Base-by-base conservation (phyloP, 495 filamentous ascomycete genomes). In the Pseudomonodictys pantanalensis region DNA sequence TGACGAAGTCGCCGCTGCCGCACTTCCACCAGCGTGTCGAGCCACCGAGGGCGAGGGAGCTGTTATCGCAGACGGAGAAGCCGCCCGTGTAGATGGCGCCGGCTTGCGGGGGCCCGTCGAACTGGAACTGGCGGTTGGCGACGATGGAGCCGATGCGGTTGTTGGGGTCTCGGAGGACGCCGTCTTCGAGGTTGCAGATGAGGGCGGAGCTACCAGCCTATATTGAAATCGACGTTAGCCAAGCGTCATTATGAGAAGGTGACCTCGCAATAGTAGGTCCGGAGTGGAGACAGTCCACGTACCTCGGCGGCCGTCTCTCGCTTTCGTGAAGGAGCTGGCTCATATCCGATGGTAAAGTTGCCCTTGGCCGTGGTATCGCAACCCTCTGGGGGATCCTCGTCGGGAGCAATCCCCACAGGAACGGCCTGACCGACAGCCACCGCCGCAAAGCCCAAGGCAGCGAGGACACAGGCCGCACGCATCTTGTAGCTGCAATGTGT, bases 121-220 rank as follows among this genome's bases (percentile, higher is more conserved):
- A 91, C 69, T 91, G 88, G 73, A 90, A 85, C 68, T 91, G 88
- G 69, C 70, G 78, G 77, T 90, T 90, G 66, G 79, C 72, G 12
- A 84, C 88, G 55, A 91, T 86, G 74, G 88, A 86, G 29, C 88
- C 88, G 39, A 76, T 86, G 46, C 88, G 83, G 17, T 73, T 77
- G 9, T 77, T 56, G 30, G 70, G 61, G 58, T 91, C 88, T 0
- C 67, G 77, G 12, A 89, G 77, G 18, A 85, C 68, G 44, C 85
- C 84, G 52, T 81, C 75, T 24, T 71, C 51, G 35, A 91, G 79
- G 8, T 70, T 75, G 38, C 84, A 62, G 7, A 75, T 73, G 23
- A 88, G 75, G 15, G 72, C 67, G 17, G 71, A 33, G 1, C 23
- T 32, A 2, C 26, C 20, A 39, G 49, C 50, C 64, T 67, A 42